Conservation (phyloP, 352 stramenopile genomes). For the Phytopythium oedochilum region DNA sequence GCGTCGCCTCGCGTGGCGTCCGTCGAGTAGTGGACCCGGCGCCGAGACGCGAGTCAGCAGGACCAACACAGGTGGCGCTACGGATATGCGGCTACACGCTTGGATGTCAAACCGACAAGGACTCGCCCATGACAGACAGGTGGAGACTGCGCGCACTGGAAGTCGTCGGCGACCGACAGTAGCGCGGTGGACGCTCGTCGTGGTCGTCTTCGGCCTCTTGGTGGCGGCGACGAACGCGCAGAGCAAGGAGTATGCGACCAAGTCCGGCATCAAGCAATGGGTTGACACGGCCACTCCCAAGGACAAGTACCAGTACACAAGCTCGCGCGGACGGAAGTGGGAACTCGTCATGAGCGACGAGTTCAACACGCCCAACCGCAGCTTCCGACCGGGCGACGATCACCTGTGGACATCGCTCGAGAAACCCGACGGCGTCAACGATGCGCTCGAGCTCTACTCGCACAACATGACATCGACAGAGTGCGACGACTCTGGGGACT, state of each 20-base stretch:
- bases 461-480: constrained; percentile 58
- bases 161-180: not conserved
- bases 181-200: not conserved
- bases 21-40: not conserved
- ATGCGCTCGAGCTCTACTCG: constrained; percentile 90
- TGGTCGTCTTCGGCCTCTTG: not conserved
- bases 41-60: no score
- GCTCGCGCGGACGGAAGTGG: constrained; percentile 47
- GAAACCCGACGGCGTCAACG: constrained; percentile 64
- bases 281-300: constrained; percentile 32
- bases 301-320: constrained; percentile 18
- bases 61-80: no score
- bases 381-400: constrained; percentile 86
- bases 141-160: no score
- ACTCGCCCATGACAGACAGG: no score
- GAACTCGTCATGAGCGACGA: constrained; percentile 69
- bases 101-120: no score
- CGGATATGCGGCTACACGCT: no score
- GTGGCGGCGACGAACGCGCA: not conserved
- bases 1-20: not conserved
- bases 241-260: constrained; percentile 14
- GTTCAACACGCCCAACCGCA: constrained; percentile 47
- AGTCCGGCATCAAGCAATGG: constrained; percentile 29
- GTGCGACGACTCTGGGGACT: constrained; percentile 32
- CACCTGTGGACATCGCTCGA: constrained; percentile 85